These are phyloP conservation scores for Coffea humblotiana DNA, from an alignment of 305 asterid genomes.

Conservation along the genomic window DNA sequence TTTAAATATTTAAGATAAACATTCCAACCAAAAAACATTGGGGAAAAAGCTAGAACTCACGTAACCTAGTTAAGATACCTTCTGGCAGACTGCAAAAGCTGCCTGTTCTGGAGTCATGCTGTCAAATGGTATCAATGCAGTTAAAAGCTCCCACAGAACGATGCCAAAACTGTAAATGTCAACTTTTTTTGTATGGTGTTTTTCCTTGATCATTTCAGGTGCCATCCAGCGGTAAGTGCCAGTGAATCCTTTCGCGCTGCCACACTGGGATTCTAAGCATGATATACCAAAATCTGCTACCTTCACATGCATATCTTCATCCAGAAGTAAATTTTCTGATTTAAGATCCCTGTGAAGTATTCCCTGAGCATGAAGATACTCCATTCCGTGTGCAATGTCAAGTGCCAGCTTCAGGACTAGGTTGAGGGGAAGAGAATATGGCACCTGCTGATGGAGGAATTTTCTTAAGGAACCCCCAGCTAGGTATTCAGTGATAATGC, in stretches of 20 bases:
- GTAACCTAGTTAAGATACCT: constrained; percentile 47
- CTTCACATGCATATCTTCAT: constrained; percentile 81
- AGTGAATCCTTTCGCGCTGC: constrained; percentile 88
- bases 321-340: constrained; percentile 87
- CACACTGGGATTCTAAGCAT: constrained; percentile 90
- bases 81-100: constrained; percentile 97
- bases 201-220: constrained; percentile 93
- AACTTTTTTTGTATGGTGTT: constrained; percentile 85
- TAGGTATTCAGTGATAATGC: constrained; percentile 89
- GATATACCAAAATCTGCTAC: constrained; percentile 98
- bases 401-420: constrained; percentile 69
- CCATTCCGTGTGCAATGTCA: constrained; percentile 93
- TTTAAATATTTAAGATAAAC: background rate
- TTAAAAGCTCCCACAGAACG: constrained; percentile 90
- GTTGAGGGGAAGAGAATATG: constrained; percentile 73
- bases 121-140: constrained; percentile 91
- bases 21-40: background rate
- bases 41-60: background rate
- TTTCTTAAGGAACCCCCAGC: constrained; percentile 91
- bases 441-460: constrained; percentile 92
- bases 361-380: constrained; percentile 85
- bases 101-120: constrained; percentile 98
- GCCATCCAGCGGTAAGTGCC: constrained; percentile 99
- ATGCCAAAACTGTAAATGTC: constrained; percentile 92
- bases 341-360: constrained; percentile 95